Base-by-base conservation (phyloP, 1,284 basidiomycete genomes). In the Veloboletus limbatus region DNA sequence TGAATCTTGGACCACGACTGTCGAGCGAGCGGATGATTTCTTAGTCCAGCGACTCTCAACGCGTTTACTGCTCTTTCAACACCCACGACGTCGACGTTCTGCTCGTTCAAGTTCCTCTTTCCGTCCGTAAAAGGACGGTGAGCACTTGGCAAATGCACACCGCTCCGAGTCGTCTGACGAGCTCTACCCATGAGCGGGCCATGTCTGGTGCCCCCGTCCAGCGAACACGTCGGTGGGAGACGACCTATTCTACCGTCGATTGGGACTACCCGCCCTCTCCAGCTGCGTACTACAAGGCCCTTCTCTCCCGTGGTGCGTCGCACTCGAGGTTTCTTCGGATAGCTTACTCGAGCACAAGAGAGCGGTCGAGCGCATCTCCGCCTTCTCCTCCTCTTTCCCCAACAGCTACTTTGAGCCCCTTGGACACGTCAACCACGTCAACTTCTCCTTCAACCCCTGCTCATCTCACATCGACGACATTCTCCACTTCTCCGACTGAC, bases 271-370 rank as follows among this genome's bases (percentile, higher is more conserved):
- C 58, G 3, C 41, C 57, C 6, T 54, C 60, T 3, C 47, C 44
- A n/a, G 27, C 46, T 2, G 44, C 35, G 0, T 43, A 40, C 10
- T 24, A 58, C 26, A 33, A 65, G 22, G 61, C 54, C 32, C 59
- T 60, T 2, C 52, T 60, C 37, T 42, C 54, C 11, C 52, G 57
- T 28, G 62, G 62, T 38, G 59, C 59, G 31, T 65, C 56, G 8
- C 60, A 49, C 47, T 61, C 62, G 37, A 36, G 59, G 40, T 63
- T 61, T 42, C 33, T 61, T 20, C 51, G 60, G 14, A 55, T 61
- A 45, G 58, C 60, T 26, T 44, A 63, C 44, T 51, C 14, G 51
- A 50, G 57, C 38, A 40, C 47, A 11, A 45, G 45, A 36, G 44
- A 31, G 22, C 37, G 45, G n/a, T 21, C 32, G n/a, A n/a, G n/a